Evolutionary conservation across 768 basidiomycete genomes (phyloP), one percentile per base, ranked within the genome.

Genomic region (Russula sp.): DNA sequence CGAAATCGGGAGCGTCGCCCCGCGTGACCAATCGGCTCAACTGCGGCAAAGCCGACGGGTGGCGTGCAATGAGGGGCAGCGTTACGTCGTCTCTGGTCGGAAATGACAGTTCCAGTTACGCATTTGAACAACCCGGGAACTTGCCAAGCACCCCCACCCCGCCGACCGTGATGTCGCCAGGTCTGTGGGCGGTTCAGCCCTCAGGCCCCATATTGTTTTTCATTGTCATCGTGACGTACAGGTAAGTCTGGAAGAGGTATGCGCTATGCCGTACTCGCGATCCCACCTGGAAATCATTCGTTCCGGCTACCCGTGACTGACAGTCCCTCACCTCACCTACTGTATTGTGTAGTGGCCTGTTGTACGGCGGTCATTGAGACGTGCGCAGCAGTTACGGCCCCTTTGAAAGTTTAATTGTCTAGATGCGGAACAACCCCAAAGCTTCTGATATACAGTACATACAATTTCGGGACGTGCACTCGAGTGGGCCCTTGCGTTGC

Each of bases 41-140:
- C 50, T 54, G 51, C 56, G 61, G 61, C 50, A 53, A 43, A 46
- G 34, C 18, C 43, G 55, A 49, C 48, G 41, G 61, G 51, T 63
- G 61, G 62, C 57, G 51, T 59, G 38, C 52, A 59, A 59, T 48
- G 62, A 59, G 51, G 62, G 53, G 62, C 25, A 48, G 46, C 29
- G 57, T 59, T 59, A 63, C 58, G 62, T 63, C 57, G 53, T 39
- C 42, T 20, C 25, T 35, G 45, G 45, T 54, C 57, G 45, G 58
- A 54, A 58, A 59, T 59, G 52, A 59, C 46, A 46, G 58, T 16
- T 58, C 29, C 51, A 58, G 56, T 53, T 62, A 62, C 61, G 50
- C 61, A 61, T 62, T 62, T 29, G 56, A 63, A 58, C 61, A 47
- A 59, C 39, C 51, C 42, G 61, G 61, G 50, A 62, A 62, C 43